Evolutionary conservation across 164 flowering plant species (phyloP), one percentile per base, ranked within the genome.

Genomic region (Vitis rupestris): DNA sequence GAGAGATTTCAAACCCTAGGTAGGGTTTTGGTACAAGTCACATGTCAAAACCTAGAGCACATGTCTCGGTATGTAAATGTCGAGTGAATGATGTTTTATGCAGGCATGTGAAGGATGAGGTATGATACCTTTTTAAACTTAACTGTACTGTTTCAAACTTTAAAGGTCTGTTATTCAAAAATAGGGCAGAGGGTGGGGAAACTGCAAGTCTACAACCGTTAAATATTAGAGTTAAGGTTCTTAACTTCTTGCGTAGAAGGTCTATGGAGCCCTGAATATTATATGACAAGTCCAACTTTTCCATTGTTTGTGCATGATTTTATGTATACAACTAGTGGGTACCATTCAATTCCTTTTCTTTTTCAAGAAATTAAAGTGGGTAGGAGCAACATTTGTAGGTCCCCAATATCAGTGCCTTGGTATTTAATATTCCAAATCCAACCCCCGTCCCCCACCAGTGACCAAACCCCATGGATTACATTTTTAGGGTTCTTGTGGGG

Each of bases 341-440:
- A 52, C 59, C 58, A 72, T 67, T 74, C 60, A 61, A 47, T 57
- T 50, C 56, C 58, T 64, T 63, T 75, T 72, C 79, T 65, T 55
- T 72, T 61, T 83, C 75, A 75, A 49, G 59, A 74, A 71, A 59
- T 57, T 78, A 56, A 73, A 69, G 50, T 44, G 27, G 65, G 67
- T 72, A 56, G 76, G 64, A 49, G 51, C 58, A 70, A 65, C 70
- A 51, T 70, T 44, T 56, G 10, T 65, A 44, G 74, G 70, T 62
- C 72, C 68, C 63, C 44, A 37, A 37, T 65, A 72, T 55, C 70
- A 59, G 30, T 67, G 51, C 67, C 56, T 68, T 72, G 53, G 58
- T 64, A 70, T 69, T 75, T 64, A 50, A 71, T 10, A 47, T 44
- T 37, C 61, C 54, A 56, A 60, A 31, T 61, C 65, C 59, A 70